Evolutionary conservation across 192 early-diverging fungal species (phyloP).

Genomic region (Backusella sp.): DNA sequence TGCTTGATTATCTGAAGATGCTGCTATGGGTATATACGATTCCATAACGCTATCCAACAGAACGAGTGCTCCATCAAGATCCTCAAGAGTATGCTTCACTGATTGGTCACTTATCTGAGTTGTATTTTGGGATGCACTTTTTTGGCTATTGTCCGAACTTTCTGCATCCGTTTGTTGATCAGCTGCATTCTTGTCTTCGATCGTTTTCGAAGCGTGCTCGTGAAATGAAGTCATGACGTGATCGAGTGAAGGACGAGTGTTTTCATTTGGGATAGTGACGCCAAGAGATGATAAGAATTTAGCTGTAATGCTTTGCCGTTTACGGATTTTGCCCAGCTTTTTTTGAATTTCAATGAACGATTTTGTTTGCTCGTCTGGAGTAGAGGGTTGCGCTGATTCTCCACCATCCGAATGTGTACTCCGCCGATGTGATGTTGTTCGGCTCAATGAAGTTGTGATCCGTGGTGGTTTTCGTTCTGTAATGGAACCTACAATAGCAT

Average conservation of each 20-base stretch:
- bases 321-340: slow-evolving; percentile 12
- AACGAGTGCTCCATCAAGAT: neutral
- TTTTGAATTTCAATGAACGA: slow-evolving; percentile 1
- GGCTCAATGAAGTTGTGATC: slow-evolving; percentile 10
- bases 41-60: slow-evolving; percentile 8
- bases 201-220: neutral
- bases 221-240: neutral
- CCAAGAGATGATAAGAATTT: slow-evolving; percentile 11
- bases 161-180: neutral
- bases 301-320: slow-evolving; percentile 24
- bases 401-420: neutral
- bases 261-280: slow-evolving; percentile 1
- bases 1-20: neutral
- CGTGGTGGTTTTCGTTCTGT: slow-evolving; percentile 15
- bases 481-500: slow-evolving; percentile 16
- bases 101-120: neutral
- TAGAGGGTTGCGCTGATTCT: neutral
- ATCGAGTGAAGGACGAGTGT: neutral
- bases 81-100: neutral
- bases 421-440: slow-evolving; percentile 13
- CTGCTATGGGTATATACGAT: neutral
- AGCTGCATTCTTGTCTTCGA: neutral
- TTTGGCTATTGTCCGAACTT: neutral
- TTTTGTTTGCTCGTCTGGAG: neutral
- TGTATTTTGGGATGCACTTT: neutral